phyloP scores from a whole-genome alignment of 2,329 filamentous ascomycete species.

The Mariannaea sp. region DNA sequence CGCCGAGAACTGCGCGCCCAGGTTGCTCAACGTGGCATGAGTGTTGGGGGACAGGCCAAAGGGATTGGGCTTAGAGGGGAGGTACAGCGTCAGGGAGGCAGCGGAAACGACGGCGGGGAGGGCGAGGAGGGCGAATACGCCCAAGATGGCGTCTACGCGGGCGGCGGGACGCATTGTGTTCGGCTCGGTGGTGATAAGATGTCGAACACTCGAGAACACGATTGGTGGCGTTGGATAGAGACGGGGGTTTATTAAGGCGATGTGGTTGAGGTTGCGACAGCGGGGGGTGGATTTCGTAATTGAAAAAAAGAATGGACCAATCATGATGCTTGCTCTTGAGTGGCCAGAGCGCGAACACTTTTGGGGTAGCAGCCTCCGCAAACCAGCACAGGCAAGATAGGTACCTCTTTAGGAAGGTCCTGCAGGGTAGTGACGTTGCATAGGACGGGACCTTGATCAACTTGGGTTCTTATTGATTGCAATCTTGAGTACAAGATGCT shows the following conservation, averaged over 20 bases:
- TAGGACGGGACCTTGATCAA: no score
- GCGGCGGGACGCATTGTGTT: conserved; percentile 44
- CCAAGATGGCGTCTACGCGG: conserved; percentile 42
- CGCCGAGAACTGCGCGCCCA: conserved; percentile 51
- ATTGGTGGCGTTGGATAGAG: no score
- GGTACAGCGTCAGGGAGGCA: conserved; percentile 50
- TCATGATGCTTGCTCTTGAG: conserved; percentile 18
- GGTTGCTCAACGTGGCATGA: conserved; percentile 62
- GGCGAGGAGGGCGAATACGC: conserved; percentile 44
- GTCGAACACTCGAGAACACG: no score
- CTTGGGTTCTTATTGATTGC: no score
- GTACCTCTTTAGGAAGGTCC: no score
- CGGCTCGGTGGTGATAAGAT: no score
- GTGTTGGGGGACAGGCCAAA: conserved; percentile 66
- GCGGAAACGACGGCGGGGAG: conserved; percentile 39
- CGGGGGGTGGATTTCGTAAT: conserved; percentile 7
- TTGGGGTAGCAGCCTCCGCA: conserved; percentile 19
- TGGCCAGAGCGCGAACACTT: conserved; percentile 23
- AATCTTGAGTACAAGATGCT: no score
- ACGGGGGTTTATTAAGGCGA: background rate
- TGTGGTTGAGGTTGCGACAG: conserved; percentile 26
- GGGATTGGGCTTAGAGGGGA: conserved; percentile 56
- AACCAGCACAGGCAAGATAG: background rate
- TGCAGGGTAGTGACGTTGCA: no score
- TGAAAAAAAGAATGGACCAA: conserved; percentile 32